A percentile compares a stretch with the other conserved stretches of the same genome.
phyloP scores from a whole-genome alignment of 768 basidiomycete genomes.

The Gloeostereum incarnatum region DNA sequence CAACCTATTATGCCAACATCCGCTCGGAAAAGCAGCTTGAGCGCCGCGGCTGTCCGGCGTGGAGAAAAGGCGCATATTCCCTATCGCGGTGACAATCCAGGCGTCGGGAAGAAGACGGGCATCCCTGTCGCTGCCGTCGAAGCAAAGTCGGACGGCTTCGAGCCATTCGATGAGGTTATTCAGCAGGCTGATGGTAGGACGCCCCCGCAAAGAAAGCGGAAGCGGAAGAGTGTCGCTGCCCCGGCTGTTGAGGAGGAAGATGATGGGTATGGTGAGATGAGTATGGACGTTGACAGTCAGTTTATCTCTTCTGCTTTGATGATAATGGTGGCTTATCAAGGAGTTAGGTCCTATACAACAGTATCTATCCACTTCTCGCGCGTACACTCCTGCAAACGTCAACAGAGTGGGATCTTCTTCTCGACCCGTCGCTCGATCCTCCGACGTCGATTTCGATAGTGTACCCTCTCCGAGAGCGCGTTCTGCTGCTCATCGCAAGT shows the following conservation, averaged over 20 bases:
- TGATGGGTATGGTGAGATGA: conserved; percentile 59
- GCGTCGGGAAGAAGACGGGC: conserved; percentile 76
- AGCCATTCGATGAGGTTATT: conserved; percentile 70
- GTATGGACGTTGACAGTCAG: conserved; percentile 74
- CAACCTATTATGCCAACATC: conserved; percentile 7
- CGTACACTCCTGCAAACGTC: conserved; percentile 29
- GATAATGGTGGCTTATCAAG: conserved; percentile 10
- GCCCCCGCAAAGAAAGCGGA: conserved; percentile 47
- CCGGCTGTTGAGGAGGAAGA: conserved; percentile 29
- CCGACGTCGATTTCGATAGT: conserved; percentile 51
- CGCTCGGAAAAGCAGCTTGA: conserved; percentile 36
- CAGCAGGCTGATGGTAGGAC: conserved; percentile 60
- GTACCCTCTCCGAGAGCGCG: conserved; percentile 49
- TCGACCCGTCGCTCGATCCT: conserved; percentile 39
- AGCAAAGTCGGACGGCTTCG: conserved; percentile 73
- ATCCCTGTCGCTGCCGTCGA: conserved; percentile 59
- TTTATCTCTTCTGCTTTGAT: conserved; percentile 6
- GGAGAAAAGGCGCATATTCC: conserved; percentile 64
- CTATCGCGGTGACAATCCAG: conserved; percentile 68
- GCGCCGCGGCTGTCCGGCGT: conserved; percentile 39
- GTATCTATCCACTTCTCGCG: conserved; percentile 30
- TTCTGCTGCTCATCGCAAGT: conserved; percentile 16
- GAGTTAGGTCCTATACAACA: conserved; percentile 29
- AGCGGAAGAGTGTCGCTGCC: conserved; percentile 32
- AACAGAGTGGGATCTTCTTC: conserved; percentile 29